A percentile compares a stretch with the other conserved stretches of the same genome.
phyloP scores from a whole-genome alignment of 805 yeast genomes.

The Starmerella vaccinii region DNA sequence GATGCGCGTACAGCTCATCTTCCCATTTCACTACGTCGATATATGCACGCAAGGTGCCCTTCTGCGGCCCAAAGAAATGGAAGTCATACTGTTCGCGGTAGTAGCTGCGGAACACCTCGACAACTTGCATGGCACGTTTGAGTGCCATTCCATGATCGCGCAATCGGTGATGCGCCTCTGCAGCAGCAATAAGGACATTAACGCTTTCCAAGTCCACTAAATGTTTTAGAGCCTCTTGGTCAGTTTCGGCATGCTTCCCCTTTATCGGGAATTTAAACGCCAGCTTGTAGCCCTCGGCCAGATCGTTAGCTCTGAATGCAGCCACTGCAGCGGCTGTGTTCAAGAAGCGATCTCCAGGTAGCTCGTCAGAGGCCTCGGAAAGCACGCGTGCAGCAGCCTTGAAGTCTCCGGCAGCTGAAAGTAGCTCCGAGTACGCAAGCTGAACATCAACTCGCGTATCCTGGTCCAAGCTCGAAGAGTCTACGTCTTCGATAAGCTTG shows the following conservation, averaged over 20 bases:
- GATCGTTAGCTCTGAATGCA: constrained; percentile 59
- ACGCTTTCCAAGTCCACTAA: constrained; percentile 81
- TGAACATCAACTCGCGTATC: constrained; percentile 58
- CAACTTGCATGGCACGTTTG: constrained; percentile 62
- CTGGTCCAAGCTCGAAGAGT: constrained; percentile 42
- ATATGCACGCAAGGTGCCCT: constrained; percentile 83
- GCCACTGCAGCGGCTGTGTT: constrained; percentile 84
- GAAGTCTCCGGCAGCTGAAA: constrained; percentile 58
- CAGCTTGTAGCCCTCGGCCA: constrained; percentile 62
- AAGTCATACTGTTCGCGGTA: constrained; percentile 84
- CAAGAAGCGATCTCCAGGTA: constrained; percentile 82
- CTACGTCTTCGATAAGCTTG: constrained; percentile 38
- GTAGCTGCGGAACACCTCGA: constrained; percentile 59
- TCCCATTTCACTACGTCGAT: constrained; percentile 73
- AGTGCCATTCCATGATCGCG: constrained; percentile 61
- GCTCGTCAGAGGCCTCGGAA: constrained; percentile 62
- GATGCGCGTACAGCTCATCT: constrained; percentile 57
- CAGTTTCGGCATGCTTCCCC: constrained; percentile 45
- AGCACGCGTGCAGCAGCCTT: constrained; percentile 53
- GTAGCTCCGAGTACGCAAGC: constrained; percentile 67
- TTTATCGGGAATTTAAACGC: constrained; percentile 51
- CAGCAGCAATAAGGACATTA: constrained; percentile 79
- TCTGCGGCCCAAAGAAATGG: constrained; percentile 83
- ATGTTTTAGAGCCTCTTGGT: constrained; percentile 71
- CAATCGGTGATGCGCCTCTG: constrained; percentile 64